These are phyloP conservation scores for Pleurotus cornucopiae DNA, from an alignment of 768 basidiomycete species.

Conservation along the genomic window DNA sequence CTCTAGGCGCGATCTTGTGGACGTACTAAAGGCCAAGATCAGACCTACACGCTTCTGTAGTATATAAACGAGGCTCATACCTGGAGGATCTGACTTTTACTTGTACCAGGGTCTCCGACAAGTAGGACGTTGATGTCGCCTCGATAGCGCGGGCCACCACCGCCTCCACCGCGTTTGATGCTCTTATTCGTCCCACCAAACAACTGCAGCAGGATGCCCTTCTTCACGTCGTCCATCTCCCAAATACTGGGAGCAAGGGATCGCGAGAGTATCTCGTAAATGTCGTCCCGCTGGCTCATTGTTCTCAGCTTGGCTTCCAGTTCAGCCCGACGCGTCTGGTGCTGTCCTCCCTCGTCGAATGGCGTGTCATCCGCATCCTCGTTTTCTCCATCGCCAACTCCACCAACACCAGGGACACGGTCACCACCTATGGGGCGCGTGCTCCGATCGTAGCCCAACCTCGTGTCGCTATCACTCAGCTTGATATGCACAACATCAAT, in stretches of 20 bases:
- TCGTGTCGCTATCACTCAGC: slow-evolving; percentile 55
- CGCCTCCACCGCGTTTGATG: slow-evolving; percentile 88
- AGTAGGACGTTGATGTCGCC: slow-evolving; percentile 98
- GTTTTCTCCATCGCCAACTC: slow-evolving; percentile 55
- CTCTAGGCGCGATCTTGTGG: slow-evolving; percentile 96
- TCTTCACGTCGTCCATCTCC: slow-evolving; percentile 99
- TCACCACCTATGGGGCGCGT: slow-evolving; percentile 72
- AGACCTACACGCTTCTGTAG: slow-evolving; percentile 1
- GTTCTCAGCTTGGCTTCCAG: slow-evolving; percentile 75
- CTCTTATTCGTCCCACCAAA: slow-evolving; percentile 99
- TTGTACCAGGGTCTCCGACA: slow-evolving; percentile 96
- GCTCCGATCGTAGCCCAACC: slow-evolving; percentile 73
- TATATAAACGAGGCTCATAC: slow-evolving; percentile 33
- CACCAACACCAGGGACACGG: slow-evolving; percentile 64
- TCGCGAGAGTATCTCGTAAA: slow-evolving; percentile 82
- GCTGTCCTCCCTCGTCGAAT: slow-evolving; percentile 32
- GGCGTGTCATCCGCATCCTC: slow-evolving; percentile 20
- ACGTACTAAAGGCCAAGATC: slow-evolving; percentile 65
- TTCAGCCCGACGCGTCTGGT: slow-evolving; percentile 53
- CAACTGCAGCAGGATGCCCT: slow-evolving; percentile 91
- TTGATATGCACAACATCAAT: slow-evolving; percentile 92
- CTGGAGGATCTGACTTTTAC: slow-evolving; percentile 93
- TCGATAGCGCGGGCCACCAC: slow-evolving; percentile 92
- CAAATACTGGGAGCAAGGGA: slow-evolving; percentile 94
- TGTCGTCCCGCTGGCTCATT: slow-evolving; percentile 68